phyloP scores from a whole-genome alignment of 1,284 basidiomycete genomes.

The Paramarasmius palmivorus region DNA sequence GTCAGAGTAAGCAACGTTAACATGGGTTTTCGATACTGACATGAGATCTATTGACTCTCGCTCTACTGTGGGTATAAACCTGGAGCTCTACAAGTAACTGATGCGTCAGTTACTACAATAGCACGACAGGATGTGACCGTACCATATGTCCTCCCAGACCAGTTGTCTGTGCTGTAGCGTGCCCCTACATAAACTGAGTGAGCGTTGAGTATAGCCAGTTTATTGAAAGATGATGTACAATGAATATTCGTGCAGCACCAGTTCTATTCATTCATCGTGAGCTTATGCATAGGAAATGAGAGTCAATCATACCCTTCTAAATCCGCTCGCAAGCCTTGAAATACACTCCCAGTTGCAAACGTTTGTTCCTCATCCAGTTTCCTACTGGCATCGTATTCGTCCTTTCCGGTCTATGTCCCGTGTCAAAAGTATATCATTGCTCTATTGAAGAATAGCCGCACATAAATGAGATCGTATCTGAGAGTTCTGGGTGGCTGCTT shows the following conservation, averaged over 20 bases:
- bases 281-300: background rate
- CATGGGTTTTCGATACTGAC: conserved; percentile 39
- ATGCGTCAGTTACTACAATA: conserved; percentile 22
- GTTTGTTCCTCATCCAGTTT: conserved; percentile 63
- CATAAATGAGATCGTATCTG: conserved; percentile 86
- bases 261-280: conserved; percentile 38
- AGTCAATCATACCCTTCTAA: conserved; percentile 65
- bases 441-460: conserved; percentile 32
- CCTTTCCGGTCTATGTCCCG: conserved; percentile 75
- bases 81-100: conserved; percentile 76
- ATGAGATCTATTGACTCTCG: conserved; percentile 92
- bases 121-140: background rate
- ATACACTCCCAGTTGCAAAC: conserved; percentile 74
- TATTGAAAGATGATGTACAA: conserved; percentile 47
- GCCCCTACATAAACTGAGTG: too few species aligned
- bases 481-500: conserved; percentile 86
- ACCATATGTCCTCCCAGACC: conserved; percentile 89
- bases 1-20: conserved; percentile 16
- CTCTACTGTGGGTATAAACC: conserved; percentile 97
- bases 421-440: background rate
- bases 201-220: too few species aligned
- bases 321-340: conserved; percentile 83
- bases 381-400: conserved; percentile 80
- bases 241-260: conserved; percentile 74
- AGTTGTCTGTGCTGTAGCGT: conserved; percentile 89